These are phyloP conservation scores for Aspergillus luchuensis DNA, from an alignment of 2,329 filamentous ascomycete species.

Conservation along the genomic window DNA sequence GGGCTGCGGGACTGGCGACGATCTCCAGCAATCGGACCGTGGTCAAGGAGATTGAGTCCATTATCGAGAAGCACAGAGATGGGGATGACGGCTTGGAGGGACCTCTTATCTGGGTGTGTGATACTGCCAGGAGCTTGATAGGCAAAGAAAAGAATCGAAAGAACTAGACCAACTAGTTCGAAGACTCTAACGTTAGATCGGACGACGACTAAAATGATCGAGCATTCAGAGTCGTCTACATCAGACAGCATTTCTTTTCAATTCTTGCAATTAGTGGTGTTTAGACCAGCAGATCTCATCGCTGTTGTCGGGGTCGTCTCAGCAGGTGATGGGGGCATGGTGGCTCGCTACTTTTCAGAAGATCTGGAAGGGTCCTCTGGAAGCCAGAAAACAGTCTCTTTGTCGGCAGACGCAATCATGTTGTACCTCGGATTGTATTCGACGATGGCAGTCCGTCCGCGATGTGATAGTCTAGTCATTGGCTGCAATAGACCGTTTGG, in stretches of 20 bases:
- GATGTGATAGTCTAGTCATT: conserved; percentile 41
- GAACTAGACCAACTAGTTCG: conserved; percentile 20
- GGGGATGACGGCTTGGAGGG: conserved; percentile 55
- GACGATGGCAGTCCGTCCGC: conserved; percentile 69
- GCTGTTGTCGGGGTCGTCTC: not conserved
- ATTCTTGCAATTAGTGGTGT: not conserved
- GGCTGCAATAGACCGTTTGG: conserved; percentile 56
- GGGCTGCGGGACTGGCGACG: conserved; percentile 64
- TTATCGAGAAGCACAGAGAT: conserved; percentile 56
- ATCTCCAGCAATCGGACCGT: conserved; percentile 71
- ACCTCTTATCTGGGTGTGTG: conserved; percentile 66
- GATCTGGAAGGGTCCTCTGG: conserved; percentile 59
- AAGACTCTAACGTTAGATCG: conserved; percentile 1
- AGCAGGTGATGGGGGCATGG: not conserved
- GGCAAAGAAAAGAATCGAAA: conserved; percentile 62
- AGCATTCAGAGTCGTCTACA: not conserved
- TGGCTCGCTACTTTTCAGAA: conserved; percentile 33
- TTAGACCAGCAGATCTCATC: not conserved
- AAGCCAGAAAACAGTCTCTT: conserved; percentile 77
- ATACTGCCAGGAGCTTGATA: conserved; percentile 66
- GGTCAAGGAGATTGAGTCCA: conserved; percentile 64
- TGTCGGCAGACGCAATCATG: conserved; percentile 85
- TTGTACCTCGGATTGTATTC: conserved; percentile 92
- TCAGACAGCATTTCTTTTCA: not conserved
- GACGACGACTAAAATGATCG: not conserved